These are phyloP conservation scores for Amanita polypyramis DNA, from an alignment of 768 basidiomycete genomes.

Conservation along the genomic window DNA sequence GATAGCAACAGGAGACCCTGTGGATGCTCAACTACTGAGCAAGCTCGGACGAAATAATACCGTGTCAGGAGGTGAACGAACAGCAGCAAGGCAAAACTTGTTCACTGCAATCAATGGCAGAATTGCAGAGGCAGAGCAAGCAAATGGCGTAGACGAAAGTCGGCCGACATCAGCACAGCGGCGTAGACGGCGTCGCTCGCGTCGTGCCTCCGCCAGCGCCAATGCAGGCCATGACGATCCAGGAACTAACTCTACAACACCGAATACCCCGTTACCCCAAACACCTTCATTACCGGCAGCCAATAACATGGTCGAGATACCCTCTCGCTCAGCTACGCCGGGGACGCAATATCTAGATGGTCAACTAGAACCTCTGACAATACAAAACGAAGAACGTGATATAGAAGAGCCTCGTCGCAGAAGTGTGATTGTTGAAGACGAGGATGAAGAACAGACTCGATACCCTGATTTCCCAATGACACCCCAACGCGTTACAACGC, in stretches of 20 bases:
- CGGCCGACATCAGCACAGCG: slow-evolving; percentile 35
- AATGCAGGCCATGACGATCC: slow-evolving; percentile 42
- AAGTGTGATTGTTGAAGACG: slow-evolving; percentile 47
- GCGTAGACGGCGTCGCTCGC: slow-evolving; percentile 48
- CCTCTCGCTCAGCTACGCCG: slow-evolving; percentile 33
- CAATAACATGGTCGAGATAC: slow-evolving; percentile 26
- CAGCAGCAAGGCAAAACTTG: slow-evolving; percentile 60
- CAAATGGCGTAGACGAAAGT: slow-evolving; percentile 49
- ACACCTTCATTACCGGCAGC: slow-evolving; percentile 37
- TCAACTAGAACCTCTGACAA: background rate
- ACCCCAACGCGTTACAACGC: slow-evolving; percentile 27
- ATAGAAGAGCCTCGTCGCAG: slow-evolving; percentile 32
- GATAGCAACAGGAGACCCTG: slow-evolving; percentile 59
- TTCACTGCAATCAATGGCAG: slow-evolving; percentile 52
- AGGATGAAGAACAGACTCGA: slow-evolving; percentile 15
- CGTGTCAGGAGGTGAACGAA: slow-evolving; percentile 71
- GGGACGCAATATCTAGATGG: background rate
- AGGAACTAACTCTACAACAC: slow-evolving; percentile 37
- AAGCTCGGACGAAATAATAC: slow-evolving; percentile 66
- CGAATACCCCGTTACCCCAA: slow-evolving; percentile 50
- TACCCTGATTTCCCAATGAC: slow-evolving; percentile 32
- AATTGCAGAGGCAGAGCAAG: slow-evolving; percentile 47
- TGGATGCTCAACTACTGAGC: slow-evolving; percentile 49
- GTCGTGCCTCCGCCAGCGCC: slow-evolving; percentile 30
- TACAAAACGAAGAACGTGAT: slow-evolving; percentile 1